Conservation (phyloP, 106 monocot species). For the Platanthera zijinensis region DNA sequence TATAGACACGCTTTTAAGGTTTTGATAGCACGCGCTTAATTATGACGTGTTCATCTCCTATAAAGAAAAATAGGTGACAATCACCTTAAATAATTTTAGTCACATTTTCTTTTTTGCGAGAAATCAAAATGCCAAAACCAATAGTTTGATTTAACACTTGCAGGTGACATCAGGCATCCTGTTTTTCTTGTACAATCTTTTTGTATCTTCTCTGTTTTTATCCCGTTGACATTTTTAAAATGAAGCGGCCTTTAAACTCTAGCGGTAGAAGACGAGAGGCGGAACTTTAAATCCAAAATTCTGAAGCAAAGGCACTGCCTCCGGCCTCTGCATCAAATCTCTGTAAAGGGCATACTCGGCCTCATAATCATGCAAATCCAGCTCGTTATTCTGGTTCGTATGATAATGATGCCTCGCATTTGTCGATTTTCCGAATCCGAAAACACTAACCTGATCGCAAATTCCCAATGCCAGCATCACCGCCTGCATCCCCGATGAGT, state of each 20-base stretch:
- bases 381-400: constrained; percentile 77
- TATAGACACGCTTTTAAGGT: no score
- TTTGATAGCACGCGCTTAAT: no score
- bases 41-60: no score
- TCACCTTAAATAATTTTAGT: no score
- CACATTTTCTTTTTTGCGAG: not conserved
- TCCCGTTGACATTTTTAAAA: no score
- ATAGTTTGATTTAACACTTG: not conserved
- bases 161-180: not conserved
- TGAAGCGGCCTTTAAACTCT: constrained; percentile 3
- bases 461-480: constrained; percentile 63
- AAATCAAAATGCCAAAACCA: not conserved
- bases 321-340: constrained; percentile 43
- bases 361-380: constrained; percentile 77
- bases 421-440: constrained; percentile 75
- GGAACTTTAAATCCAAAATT: constrained; percentile 57
- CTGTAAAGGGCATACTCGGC: constrained; percentile 79
- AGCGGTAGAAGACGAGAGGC: constrained; percentile 41
- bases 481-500: constrained; percentile 87
- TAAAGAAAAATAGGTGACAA: no score
- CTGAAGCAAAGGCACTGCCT: constrained; percentile 54
- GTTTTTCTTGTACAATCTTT: not conserved
- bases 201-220: not conserved
- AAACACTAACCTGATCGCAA: constrained; percentile 56
- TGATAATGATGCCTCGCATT: constrained; percentile 85